Evolutionary conservation across 176 grass and related monocot genomes (phyloP).

Genomic region (Avena insularis): DNA sequence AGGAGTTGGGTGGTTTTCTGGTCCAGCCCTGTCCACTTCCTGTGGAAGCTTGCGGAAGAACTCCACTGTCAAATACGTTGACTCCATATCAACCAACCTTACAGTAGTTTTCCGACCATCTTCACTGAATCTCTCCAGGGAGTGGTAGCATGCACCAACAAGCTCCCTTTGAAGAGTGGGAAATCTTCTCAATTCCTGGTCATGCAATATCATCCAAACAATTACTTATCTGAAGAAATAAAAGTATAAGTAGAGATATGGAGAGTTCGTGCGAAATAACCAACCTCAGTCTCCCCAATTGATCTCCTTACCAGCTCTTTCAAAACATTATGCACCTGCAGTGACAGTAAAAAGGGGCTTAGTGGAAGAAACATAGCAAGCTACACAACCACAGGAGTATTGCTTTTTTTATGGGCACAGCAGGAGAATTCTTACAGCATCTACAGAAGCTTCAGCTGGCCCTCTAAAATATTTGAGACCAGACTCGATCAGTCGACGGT

Average conservation of each 20-base stretch:
- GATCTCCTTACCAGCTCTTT: constrained; percentile 97
- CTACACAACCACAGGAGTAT: background rate
- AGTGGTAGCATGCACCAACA: constrained; percentile 70
- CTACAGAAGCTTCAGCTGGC: constrained; percentile 97
- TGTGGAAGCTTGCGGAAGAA: constrained; percentile 95
- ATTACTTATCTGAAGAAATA: constrained; percentile 11
- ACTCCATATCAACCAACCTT: constrained; percentile 87
- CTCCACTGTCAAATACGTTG: constrained; percentile 83
- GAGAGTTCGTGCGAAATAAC: constrained; percentile 19
- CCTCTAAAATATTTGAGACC: constrained; percentile 93
- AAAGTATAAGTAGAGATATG: background rate
- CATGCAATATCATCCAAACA: constrained; percentile 26
- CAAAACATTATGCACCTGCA: constrained; percentile 87
- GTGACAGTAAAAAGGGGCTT: constrained; percentile 32
- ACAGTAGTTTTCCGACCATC: constrained; percentile 81
- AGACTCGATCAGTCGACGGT: constrained; percentile 90
- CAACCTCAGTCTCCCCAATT: constrained; percentile 89
- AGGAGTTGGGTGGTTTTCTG: constrained; percentile 57
- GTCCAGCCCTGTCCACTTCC: constrained; percentile 69
- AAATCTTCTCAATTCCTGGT: constrained; percentile 86
- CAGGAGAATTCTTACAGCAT: constrained; percentile 71
- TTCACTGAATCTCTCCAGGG: constrained; percentile 83
- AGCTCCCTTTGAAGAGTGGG: constrained; percentile 86
- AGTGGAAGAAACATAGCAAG: constrained; percentile 16
- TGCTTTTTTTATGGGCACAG: background rate